Conservation (phyloP, 495 filamentous ascomycete species). For the Cairneyella variabilis region DNA sequence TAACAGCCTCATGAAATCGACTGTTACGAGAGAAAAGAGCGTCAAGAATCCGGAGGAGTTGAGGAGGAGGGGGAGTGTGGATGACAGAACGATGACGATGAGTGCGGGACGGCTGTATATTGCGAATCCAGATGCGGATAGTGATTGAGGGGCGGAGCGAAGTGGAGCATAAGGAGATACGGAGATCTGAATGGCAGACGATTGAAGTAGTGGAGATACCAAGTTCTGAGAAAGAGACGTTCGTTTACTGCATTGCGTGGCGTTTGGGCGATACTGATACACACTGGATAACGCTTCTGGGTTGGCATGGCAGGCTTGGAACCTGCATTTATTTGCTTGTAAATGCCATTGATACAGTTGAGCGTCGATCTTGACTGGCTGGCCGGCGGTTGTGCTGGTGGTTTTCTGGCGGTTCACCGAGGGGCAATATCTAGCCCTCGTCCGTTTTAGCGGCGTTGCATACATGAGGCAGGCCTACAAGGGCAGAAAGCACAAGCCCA, state of each 20-base stretch:
- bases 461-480: conserved; percentile 1
- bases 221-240: neutral
- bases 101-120: conserved; percentile 79
- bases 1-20: conserved; percentile 48
- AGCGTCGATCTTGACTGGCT: neutral
- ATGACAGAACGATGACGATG: conserved; percentile 86
- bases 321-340: neutral
- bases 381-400: neutral
- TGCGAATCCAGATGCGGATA: conserved; percentile 80
- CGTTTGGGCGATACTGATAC: neutral
- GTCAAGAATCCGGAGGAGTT: conserved; percentile 72
- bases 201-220: neutral
- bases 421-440: neutral
- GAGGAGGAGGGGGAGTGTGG: conserved; percentile 83
- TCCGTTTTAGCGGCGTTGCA: conserved; percentile 20
- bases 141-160: conserved; percentile 42
- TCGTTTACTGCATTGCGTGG: neutral
- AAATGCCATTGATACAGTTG: too few species aligned
- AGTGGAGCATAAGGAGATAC: neutral
- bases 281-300: neutral
- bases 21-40: conserved; percentile 57
- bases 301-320: neutral
- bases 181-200: neutral
- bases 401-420: neutral
- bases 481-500: too few species aligned